phyloP scores from a whole-genome alignment of 805 yeast species.

The Alloascoidea hylecoeti region DNA sequence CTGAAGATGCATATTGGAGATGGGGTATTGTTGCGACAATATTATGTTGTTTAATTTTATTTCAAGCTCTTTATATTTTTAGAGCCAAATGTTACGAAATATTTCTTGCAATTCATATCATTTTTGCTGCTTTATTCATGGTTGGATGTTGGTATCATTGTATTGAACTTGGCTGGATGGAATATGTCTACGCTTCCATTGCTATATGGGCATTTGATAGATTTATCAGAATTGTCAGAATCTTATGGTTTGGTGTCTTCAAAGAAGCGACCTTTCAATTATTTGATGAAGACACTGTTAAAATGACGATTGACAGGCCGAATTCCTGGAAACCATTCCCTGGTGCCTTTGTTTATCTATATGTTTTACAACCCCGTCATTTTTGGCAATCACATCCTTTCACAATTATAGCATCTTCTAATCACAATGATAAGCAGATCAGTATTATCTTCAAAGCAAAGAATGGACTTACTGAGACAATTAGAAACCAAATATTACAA shows the following conservation, averaged over 20 bases:
- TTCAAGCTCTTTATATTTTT: constrained; percentile 35
- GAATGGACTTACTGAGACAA: not conserved
- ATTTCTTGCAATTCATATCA: constrained; percentile 43
- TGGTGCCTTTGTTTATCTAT: constrained; percentile 41
- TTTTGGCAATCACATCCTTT: constrained; percentile 73
- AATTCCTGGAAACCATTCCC: constrained; percentile 31
- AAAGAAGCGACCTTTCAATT: constrained; percentile 12
- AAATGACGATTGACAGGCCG: constrained; percentile 1
- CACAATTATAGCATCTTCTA: constrained; percentile 20
- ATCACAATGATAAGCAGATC: not conserved
- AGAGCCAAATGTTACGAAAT: constrained; percentile 44
- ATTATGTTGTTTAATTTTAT: constrained; percentile 21
- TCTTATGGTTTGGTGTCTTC: constrained; percentile 38
- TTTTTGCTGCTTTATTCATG: constrained; percentile 37
- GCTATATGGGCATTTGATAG: constrained; percentile 67
- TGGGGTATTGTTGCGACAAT: constrained; percentile 29
- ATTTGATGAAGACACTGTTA: not conserved
- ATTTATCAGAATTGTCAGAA: constrained; percentile 35
- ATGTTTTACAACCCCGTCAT: constrained; percentile 33
- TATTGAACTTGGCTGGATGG: constrained; percentile 30
- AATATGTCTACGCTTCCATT: constrained; percentile 35
- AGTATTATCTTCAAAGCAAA: not conserved
- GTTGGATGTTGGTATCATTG: constrained; percentile 48
- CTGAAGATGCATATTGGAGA: constrained; percentile 7
- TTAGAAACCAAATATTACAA: not conserved